phyloP scores from a whole-genome alignment of 306 rosid species.

The Boehmeria nivea region DNA sequence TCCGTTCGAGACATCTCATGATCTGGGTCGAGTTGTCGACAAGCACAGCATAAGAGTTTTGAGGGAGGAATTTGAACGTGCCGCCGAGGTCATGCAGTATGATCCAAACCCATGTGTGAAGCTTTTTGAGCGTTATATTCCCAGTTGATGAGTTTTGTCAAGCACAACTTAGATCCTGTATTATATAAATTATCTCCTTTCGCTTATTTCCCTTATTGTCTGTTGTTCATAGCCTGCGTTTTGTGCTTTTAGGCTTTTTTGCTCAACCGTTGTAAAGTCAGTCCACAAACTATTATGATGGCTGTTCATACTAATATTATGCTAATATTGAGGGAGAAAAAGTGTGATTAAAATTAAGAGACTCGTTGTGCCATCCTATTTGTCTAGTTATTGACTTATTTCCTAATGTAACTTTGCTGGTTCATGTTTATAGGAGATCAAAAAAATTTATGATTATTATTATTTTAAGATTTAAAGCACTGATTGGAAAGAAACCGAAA shows the following conservation, averaged over 20 bases:
- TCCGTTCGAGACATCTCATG: conserved; percentile 90
- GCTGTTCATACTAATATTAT: not conserved
- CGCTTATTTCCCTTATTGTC: not conserved
- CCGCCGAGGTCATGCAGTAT: conserved; percentile 71
- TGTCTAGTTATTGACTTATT: too few species aligned
- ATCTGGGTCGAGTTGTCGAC: conserved; percentile 93
- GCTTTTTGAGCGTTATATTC: conserved; percentile 76
- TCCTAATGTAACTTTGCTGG: too few species aligned
- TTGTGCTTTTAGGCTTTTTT: conserved; percentile 7
- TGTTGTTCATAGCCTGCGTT: conserved; percentile 35
- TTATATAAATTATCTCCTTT: conserved; percentile 21
- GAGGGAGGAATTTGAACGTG: conserved; percentile 94
- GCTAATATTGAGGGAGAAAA: not conserved
- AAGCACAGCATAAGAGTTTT: conserved; percentile 81
- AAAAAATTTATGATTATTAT: too few species aligned
- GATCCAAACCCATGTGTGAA: conserved; percentile 75
- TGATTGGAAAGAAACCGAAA: too few species aligned
- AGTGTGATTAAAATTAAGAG: too few species aligned
- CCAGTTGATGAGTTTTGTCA: conserved; percentile 25
- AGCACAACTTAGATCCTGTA: conserved; percentile 23
- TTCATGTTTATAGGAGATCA: too few species aligned
- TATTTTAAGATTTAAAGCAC: too few species aligned
- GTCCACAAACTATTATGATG: not conserved
- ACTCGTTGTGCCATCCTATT: too few species aligned
- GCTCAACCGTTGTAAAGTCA: not conserved